Conservation (phyloP, 2,329 filamentous ascomycete genomes). For the Drechslera avenae region DNA sequence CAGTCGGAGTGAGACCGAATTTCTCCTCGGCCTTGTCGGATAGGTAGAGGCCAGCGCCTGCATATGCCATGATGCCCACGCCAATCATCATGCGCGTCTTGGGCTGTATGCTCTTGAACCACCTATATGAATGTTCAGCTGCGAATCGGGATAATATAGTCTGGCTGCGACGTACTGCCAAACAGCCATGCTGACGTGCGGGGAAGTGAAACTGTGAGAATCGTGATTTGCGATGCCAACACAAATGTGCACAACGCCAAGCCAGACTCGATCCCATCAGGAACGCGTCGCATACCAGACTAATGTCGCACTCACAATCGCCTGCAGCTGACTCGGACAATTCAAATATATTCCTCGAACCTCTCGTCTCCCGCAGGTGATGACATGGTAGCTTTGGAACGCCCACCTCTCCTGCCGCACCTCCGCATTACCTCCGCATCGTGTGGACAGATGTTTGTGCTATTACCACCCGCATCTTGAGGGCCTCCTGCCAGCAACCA, state of each 20-base stretch:
- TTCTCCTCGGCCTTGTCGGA: constrained; percentile 75
- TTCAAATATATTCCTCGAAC: neutral
- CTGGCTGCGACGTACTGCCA: constrained; percentile 40
- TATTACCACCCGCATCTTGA: constrained; percentile 25
- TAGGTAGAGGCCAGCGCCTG: constrained; percentile 71
- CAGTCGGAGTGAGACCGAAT: constrained; percentile 72
- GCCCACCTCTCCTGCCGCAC: constrained; percentile 12
- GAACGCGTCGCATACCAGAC: neutral
- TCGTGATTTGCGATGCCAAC: constrained; percentile 5
- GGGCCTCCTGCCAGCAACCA: constrained; percentile 12
- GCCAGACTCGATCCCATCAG: constrained; percentile 1
- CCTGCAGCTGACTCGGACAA: too few relatives aligned
- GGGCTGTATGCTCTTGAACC: constrained; percentile 72
- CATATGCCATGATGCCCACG: constrained; percentile 76
- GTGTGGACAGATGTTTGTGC: constrained; percentile 32
- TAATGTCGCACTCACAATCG: neutral
- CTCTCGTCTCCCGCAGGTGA: neutral
- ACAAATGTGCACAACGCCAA: constrained; percentile 8
- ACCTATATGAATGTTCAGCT: constrained; percentile 28
- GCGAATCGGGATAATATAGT: neutral
- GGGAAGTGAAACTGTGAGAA: constrained; percentile 2
- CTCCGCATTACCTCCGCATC: constrained; percentile 23
- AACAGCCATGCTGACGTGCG: constrained; percentile 36
- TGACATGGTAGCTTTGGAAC: constrained; percentile 9
- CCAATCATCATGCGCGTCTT: constrained; percentile 75